phyloP scores from a whole-genome alignment of 2,329 filamentous ascomycete species.

The Plenodomus biglobosus region DNA sequence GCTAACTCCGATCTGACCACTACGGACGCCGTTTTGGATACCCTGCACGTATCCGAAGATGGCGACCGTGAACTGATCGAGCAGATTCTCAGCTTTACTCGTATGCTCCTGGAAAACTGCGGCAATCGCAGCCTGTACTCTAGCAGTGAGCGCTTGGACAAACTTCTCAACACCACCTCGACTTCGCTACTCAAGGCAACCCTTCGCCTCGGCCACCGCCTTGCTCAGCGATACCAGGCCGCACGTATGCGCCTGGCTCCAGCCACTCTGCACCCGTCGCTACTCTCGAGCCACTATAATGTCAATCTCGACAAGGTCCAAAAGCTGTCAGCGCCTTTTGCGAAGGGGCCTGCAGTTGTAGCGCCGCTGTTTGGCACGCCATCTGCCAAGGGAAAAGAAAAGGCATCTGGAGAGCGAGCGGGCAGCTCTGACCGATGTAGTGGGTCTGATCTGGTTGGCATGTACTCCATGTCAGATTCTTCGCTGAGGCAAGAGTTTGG shows the following conservation, averaged over 20 bases:
- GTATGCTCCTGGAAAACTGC: constrained; percentile 87
- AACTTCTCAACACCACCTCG: constrained; percentile 84
- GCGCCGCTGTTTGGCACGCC: constrained; percentile 56
- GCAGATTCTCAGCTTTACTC: constrained; percentile 79
- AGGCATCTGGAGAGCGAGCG: constrained; percentile 50
- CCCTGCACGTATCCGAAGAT: constrained; percentile 68
- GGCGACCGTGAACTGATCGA: constrained; percentile 82
- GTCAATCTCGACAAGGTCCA: constrained; percentile 76
- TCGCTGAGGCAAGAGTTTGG: constrained; percentile 75
- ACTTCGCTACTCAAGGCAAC: constrained; percentile 75
- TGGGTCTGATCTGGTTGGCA: constrained; percentile 69
- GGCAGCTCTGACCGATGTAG: constrained; percentile 40
- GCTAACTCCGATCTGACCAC: constrained; percentile 38
- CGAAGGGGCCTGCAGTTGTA: constrained; percentile 62
- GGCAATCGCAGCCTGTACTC: constrained; percentile 95
- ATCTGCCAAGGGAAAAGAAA: constrained; percentile 76
- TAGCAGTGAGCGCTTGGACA: constrained; percentile 86
- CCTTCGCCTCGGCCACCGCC: constrained; percentile 77
- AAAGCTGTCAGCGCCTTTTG: constrained; percentile 79
- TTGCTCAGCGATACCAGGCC: constrained; percentile 90
- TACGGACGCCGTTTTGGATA: constrained; percentile 50
- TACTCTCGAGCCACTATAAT: constrained; percentile 81
- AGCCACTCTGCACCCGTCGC: constrained; percentile 68
- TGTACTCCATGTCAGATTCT: constrained; percentile 56
- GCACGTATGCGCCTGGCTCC: constrained; percentile 73